These are phyloP conservation scores for Pyrenophora seminiperda DNA, from an alignment of 2,329 filamentous ascomycete species.

Conservation along the genomic window DNA sequence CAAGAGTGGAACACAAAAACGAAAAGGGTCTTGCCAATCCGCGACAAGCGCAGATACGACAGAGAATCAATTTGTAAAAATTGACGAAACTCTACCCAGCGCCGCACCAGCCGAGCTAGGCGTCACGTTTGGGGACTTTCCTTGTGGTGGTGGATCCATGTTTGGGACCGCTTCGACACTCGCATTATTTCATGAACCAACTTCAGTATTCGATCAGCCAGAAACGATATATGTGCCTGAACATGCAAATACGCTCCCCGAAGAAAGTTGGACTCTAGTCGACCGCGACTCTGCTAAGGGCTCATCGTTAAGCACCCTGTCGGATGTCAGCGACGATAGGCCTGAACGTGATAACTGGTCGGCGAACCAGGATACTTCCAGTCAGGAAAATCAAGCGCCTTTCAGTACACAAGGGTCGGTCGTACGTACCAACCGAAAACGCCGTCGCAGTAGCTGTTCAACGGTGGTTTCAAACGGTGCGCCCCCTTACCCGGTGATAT, in stretches of 20 bases:
- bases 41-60: neutral
- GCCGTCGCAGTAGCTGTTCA: constrained; percentile 32
- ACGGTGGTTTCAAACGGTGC: constrained; percentile 25
- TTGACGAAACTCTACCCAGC: constrained; percentile 7
- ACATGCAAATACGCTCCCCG: constrained; percentile 13
- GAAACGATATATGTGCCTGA: neutral
- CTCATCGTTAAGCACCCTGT: constrained; percentile 34
- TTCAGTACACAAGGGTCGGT: constrained; percentile 15
- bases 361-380: constrained; percentile 8
- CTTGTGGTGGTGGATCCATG: constrained; percentile 25
- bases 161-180: constrained; percentile 15
- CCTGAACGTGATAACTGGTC: constrained; percentile 15
- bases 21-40: constrained; percentile 2
- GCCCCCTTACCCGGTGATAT: constrained; percentile 26
- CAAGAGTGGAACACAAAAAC: constrained; percentile 5
- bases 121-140: constrained; percentile 39
- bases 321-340: constrained; percentile 27
- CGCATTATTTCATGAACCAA: constrained; percentile 4
- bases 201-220: constrained; percentile 3
- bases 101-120: constrained; percentile 24
- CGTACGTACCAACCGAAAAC: constrained; percentile 26
- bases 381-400: constrained; percentile 2
- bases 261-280: constrained; percentile 17
- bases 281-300: constrained; percentile 33
- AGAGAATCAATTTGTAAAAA: neutral